Conservation (phyloP, 805 yeast species). For the Kodamaea kakaduensis region DNA sequence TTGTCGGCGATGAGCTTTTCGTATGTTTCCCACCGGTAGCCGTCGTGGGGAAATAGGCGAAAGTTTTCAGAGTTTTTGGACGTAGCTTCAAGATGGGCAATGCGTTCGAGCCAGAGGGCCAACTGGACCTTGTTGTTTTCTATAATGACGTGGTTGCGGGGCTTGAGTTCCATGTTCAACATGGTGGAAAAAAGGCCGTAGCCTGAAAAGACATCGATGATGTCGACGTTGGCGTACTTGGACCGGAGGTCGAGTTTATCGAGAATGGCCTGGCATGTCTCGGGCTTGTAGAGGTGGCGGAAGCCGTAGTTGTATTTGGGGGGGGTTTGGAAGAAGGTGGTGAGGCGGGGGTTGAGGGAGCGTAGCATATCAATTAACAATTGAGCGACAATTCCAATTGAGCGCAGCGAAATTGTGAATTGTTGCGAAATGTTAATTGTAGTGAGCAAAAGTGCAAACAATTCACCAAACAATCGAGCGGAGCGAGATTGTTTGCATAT, state of each 20-base stretch:
- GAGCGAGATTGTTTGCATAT: no score
- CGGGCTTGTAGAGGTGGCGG: conserved; percentile 20
- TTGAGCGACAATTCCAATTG: no score
- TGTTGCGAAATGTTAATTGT: no score
- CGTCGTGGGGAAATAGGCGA: conserved; percentile 40
- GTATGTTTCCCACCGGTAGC: conserved; percentile 67
- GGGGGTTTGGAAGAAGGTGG: conserved; percentile 18
- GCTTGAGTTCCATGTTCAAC: conserved; percentile 57
- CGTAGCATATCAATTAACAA: no score
- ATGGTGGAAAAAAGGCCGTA: conserved; percentile 58
- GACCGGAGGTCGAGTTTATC: conserved; percentile 43
- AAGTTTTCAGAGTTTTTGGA: conserved; percentile 30
- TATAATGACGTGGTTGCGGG: conserved; percentile 59
- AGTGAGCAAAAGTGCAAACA: not conserved
- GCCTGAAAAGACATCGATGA: conserved; percentile 61
- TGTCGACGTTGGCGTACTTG: conserved; percentile 39
- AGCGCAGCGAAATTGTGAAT: no score
- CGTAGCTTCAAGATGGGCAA: conserved; percentile 16
- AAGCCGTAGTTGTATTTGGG: conserved; percentile 19
- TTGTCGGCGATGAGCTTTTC: conserved; percentile 45
- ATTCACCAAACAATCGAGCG: no score
- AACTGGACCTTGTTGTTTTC: conserved; percentile 42
- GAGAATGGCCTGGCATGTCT: conserved; percentile 36
- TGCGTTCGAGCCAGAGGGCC: conserved; percentile 26
- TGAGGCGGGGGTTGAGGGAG: conserved; percentile 26